These are phyloP conservation scores for Metschnikowia colocasiae DNA, from an alignment of 805 yeast species.

Conservation along the genomic window DNA sequence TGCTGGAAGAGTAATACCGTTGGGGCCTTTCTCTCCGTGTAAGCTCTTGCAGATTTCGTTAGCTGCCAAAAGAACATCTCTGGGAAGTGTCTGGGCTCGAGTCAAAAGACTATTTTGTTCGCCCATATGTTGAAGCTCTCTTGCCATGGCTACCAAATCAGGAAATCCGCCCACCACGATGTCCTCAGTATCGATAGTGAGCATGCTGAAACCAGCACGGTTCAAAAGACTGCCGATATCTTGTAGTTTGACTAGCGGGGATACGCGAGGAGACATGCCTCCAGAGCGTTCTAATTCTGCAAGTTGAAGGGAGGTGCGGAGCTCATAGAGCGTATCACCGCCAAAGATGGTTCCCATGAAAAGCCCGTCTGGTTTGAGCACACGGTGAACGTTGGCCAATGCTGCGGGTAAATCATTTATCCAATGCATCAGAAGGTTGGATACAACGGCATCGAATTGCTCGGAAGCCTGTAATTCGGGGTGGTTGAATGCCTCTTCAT, in stretches of 20 bases:
- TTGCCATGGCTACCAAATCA: conserved; percentile 59
- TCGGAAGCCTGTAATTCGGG: conserved; percentile 33
- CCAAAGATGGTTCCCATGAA: conserved; percentile 80
- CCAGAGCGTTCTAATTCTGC: conserved; percentile 80
- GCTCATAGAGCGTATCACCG: conserved; percentile 80
- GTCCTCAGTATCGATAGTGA: conserved; percentile 83
- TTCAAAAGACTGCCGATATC: conserved; percentile 73
- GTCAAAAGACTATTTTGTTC: conserved; percentile 72
- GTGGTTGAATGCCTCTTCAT: conserved; percentile 61
- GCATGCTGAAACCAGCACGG: conserved; percentile 71
- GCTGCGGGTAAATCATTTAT: conserved; percentile 76
- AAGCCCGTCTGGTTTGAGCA: conserved; percentile 75
- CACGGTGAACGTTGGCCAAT: conserved; percentile 49
- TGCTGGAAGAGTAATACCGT: conserved; percentile 61
- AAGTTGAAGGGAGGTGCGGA: conserved; percentile 73
- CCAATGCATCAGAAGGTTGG: conserved; percentile 79
- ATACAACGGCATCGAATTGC: conserved; percentile 65
- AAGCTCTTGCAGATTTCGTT: conserved; percentile 67
- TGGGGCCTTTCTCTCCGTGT: conserved; percentile 60
- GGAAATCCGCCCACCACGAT: conserved; percentile 74
- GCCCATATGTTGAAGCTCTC: conserved; percentile 78
- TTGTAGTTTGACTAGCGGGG: conserved; percentile 74
- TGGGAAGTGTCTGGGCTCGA: conserved; percentile 34
- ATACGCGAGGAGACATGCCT: conserved; percentile 74
- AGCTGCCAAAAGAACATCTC: conserved; percentile 70